Evolutionary conservation across 495 filamentous ascomycete genomes (phyloP).

Genomic region (Penicillium longicatenatum): DNA sequence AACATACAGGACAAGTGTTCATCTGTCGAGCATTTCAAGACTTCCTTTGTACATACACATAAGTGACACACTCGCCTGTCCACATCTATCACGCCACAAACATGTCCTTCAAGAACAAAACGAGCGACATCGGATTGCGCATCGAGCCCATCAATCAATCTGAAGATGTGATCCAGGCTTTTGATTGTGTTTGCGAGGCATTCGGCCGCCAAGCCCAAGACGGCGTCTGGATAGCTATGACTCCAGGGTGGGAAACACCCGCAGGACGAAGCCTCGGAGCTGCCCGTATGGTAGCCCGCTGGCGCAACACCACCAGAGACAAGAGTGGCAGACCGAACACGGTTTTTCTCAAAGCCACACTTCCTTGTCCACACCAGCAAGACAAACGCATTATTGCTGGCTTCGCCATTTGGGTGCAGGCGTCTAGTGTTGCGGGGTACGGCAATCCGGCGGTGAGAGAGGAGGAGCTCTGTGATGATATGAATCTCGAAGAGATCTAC

Average conservation of each 20-base stretch:
- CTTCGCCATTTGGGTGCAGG: conserved; percentile 43
- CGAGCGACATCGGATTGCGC: background rate
- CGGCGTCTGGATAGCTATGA: conserved; percentile 42
- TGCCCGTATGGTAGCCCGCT: conserved; percentile 31
- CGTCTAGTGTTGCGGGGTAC: conserved; percentile 33
- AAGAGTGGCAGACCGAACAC: conserved; percentile 39
- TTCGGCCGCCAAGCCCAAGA: conserved; percentile 45
- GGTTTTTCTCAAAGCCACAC: conserved; percentile 46
- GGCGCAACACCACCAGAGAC: conserved; percentile 30
- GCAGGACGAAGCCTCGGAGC: conserved; percentile 30
- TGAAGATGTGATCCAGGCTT: conserved; percentile 10
- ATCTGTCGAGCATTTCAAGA: background rate
- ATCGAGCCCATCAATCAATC: background rate
- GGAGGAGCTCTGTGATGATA: conserved; percentile 19
- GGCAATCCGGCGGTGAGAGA: conserved; percentile 30
- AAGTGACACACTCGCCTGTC: background rate
- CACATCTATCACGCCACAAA: background rate
- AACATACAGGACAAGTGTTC: background rate
- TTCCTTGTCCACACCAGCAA: conserved; percentile 21
- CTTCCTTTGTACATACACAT: background rate
- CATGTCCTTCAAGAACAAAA: background rate
- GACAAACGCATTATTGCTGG: conserved; percentile 34
- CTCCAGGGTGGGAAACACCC: conserved; percentile 47
- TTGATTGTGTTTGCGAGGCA: conserved; percentile 20
- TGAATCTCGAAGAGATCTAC: conserved; percentile 35